These are phyloP conservation scores for Cladosporium cucumerinum DNA, from an alignment of 2,329 filamentous ascomycete species.

Conservation along the genomic window DNA sequence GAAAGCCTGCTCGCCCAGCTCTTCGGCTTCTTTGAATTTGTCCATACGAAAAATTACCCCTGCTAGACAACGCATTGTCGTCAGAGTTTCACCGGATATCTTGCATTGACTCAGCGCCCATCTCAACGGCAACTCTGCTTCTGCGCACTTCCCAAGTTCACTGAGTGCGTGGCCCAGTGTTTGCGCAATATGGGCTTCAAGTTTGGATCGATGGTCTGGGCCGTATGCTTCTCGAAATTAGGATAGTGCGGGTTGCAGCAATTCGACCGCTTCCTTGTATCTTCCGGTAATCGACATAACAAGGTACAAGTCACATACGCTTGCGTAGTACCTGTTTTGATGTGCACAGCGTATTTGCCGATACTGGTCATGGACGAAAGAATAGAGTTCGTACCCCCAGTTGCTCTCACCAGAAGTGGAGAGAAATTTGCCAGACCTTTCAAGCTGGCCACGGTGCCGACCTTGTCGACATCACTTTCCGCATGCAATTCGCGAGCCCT, in stretches of 20 bases:
- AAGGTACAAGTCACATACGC: not conserved
- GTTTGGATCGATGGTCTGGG: not conserved
- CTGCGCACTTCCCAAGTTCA: accelerated
- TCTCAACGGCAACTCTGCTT: not conserved
- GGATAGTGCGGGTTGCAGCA: not conserved
- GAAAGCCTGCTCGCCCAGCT: not conserved
- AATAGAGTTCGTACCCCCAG: not conserved
- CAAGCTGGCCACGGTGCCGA: not conserved
- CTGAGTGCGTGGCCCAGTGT: not conserved
- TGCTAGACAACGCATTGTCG: too few relatives aligned
- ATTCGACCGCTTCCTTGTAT: not conserved
- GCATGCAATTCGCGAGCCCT: not conserved
- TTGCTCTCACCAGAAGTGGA: not conserved
- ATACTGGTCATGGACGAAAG: not conserved
- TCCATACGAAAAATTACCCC: too few relatives aligned
- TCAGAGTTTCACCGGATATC: too few relatives aligned
- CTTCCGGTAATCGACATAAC: not conserved
- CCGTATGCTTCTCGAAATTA: not conserved
- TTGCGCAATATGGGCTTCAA: not conserved
- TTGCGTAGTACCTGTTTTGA: not conserved
- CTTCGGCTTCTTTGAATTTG: too few relatives aligned
- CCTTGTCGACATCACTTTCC: not conserved
- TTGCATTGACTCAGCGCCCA: not conserved
- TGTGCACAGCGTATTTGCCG: not conserved
- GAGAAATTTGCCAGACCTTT: not conserved